phyloP scores from a whole-genome alignment of 1,139 yeast genomes.

The Protomyces macrosporus region DNA sequence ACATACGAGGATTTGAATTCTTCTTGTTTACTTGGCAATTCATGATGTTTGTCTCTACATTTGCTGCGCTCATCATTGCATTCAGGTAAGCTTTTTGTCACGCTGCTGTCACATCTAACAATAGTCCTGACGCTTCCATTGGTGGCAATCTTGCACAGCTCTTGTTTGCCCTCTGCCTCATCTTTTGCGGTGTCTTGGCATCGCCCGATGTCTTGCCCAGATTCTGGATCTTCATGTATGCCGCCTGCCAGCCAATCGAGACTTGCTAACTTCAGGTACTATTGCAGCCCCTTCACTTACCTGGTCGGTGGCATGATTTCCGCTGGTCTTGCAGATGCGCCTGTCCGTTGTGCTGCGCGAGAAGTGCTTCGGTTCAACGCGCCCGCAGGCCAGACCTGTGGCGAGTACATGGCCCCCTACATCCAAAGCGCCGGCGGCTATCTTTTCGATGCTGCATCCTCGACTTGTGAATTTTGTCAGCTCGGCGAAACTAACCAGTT shows the following conservation, averaged over 20 bases:
- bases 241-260: constrained; percentile 57
- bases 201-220: constrained; percentile 52
- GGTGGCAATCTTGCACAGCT: constrained; percentile 48
- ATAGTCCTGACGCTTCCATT: constrained; percentile 47
- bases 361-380: constrained; percentile 51
- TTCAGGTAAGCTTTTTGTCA: constrained; percentile 59
- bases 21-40: constrained; percentile 43
- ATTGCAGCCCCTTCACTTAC: constrained; percentile 67
- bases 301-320: constrained; percentile 50
- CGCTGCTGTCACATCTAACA: constrained; percentile 65
- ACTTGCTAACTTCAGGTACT: constrained; percentile 58
- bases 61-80: constrained; percentile 61
- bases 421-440: constrained; percentile 29
- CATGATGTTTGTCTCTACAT: constrained; percentile 47
- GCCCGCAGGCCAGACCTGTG: constrained; percentile 45
- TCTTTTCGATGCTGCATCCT: constrained; percentile 30
- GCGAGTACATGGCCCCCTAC: constrained; percentile 43
- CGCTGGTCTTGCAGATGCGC: constrained; percentile 51
- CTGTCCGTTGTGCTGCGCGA: constrained; percentile 46
- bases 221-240: constrained; percentile 59
- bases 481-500: constrained; percentile 45
- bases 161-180: constrained; percentile 49
- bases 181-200: constrained; percentile 79
- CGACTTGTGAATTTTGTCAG: constrained; percentile 50
- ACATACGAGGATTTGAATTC: constrained; percentile 43